Evolutionary conservation across 352 stramenopile species (phyloP), one percentile per base, ranked within the genome.

Genomic region (Phytophthora ramorum): DNA sequence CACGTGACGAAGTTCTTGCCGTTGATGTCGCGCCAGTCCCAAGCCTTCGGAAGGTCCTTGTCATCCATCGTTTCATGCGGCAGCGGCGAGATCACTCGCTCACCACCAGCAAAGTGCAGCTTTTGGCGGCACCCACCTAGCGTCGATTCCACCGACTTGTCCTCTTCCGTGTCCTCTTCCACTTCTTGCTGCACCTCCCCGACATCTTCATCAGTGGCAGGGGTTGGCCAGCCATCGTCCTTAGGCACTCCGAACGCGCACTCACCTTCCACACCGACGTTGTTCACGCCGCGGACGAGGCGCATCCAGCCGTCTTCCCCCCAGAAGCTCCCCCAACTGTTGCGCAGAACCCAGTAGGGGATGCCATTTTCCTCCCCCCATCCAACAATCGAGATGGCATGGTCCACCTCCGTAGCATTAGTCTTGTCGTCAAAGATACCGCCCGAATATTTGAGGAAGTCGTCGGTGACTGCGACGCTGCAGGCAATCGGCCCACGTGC

Each of bases 271-370:
- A 98, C 94, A 10, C 92, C 90, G 7, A 98, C 71, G 73, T 97
- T 97, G 89, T 98, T 98, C 17, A 89, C 77, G 12, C 95, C 95
- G 28, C 91, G 83, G 22, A 95, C 61, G 59, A 99, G 72, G 16
- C 96, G 86, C 79, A 99, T 97, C 86, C 92, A 99, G 44, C 97
- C 97, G 47, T 98, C 84, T 78, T 99, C 94, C 28, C 97, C 97
- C 96, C 96, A 98, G 76, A 89, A 94, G 59, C 90, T 91, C 2
- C 95, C 97, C 95, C 97, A 87, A 75, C 88, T 90, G 94, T 99
- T 98, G 47, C 97, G 93, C 38, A 98, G 82, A 65, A 99, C 95
- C 97, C 97, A 99, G 75, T 92, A 99, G 24, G 88, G 83, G 28
- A 91, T 73, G 55, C 81, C 79, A 60, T 90, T 51, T 63, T 97